phyloP scores from a whole-genome alignment of 2,329 filamentous ascomycete species.

The Ceratocystiopsis sp. region DNA sequence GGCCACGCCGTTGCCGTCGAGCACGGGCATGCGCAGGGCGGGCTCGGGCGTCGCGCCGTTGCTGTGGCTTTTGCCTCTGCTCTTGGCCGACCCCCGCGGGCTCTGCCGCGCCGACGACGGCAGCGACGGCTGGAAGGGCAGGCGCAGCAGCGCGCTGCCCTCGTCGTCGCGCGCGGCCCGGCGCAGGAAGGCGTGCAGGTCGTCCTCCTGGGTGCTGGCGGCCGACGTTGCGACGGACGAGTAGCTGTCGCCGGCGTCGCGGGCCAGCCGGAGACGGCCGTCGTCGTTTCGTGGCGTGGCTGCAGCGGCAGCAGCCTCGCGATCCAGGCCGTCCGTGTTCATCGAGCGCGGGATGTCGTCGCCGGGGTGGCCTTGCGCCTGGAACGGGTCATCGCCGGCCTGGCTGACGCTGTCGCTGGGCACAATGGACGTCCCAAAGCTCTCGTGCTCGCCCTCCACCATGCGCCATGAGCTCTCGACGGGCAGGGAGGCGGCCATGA shows the following conservation, averaged over 20 bases:
- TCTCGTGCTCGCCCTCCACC: slow-evolving; percentile 43
- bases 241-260: slow-evolving; percentile 10
- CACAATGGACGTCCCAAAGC: slow-evolving; percentile 38
- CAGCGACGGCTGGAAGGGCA: slow-evolving; percentile 38
- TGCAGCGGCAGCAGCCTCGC: slow-evolving; percentile 31
- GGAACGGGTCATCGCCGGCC: too few species aligned
- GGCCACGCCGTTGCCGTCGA: slow-evolving; percentile 21
- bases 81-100: slow-evolving; percentile 10
- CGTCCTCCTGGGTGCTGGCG: slow-evolving; percentile 33
- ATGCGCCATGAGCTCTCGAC: slow-evolving; percentile 43
- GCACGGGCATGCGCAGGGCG: slow-evolving; percentile 34
- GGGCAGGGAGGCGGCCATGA: slow-evolving; percentile 15
- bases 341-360: not conserved
- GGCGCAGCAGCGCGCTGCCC: slow-evolving; percentile 34
- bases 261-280: not conserved
- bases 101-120: slow-evolving; percentile 19
- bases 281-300: not conserved
- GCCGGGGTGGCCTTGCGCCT: slow-evolving; percentile 19
- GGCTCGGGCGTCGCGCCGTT: slow-evolving; percentile 24
- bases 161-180: slow-evolving; percentile 39
- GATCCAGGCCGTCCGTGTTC: not conserved
- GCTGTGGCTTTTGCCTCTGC: not conserved
- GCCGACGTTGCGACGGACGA: slow-evolving; percentile 22
- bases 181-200: slow-evolving; percentile 34
- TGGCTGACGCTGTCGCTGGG: too few species aligned